Conservation (phyloP, 306 rosid species). For the Prunus armeniaca region DNA sequence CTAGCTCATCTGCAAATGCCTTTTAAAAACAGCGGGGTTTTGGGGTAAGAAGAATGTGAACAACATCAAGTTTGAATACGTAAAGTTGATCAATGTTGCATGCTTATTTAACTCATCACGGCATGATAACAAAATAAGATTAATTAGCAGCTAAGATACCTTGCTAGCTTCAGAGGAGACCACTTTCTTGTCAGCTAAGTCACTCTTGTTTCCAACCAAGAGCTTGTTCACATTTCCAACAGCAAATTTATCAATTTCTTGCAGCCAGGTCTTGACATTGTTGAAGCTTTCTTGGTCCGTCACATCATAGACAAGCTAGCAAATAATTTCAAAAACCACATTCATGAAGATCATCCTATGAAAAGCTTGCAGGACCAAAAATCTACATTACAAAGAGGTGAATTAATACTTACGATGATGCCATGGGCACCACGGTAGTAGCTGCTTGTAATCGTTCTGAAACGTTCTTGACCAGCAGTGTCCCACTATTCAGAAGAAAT, state of each 20-base stretch:
- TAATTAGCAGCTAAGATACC: conserved; percentile 28
- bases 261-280: conserved; percentile 79
- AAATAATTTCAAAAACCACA: background rate
- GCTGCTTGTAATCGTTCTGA: conserved; percentile 80
- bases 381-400: background rate
- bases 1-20: conserved; percentile 86
- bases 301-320: conserved; percentile 76
- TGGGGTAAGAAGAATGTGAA: background rate
- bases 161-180: conserved; percentile 70
- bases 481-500: conserved; percentile 51
- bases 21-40: conserved; percentile 8
- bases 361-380: background rate
- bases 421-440: conserved; percentile 89
- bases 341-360: background rate
- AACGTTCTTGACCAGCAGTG: conserved; percentile 86
- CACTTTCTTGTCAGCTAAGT: conserved; percentile 67
- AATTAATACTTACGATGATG: conserved; percentile 49
- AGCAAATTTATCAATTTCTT: conserved; percentile 75
- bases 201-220: conserved; percentile 69
- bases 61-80: background rate
- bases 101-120: background rate
- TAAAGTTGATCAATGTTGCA: background rate
- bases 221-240: conserved; percentile 76
- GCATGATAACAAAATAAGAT: background rate
- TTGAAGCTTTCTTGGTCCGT: conserved; percentile 83